A percentile compares a stretch with the other conserved stretches of the same genome.
Conservation (phyloP, 345 rosid species). For the Ricinus communis region DNA sequence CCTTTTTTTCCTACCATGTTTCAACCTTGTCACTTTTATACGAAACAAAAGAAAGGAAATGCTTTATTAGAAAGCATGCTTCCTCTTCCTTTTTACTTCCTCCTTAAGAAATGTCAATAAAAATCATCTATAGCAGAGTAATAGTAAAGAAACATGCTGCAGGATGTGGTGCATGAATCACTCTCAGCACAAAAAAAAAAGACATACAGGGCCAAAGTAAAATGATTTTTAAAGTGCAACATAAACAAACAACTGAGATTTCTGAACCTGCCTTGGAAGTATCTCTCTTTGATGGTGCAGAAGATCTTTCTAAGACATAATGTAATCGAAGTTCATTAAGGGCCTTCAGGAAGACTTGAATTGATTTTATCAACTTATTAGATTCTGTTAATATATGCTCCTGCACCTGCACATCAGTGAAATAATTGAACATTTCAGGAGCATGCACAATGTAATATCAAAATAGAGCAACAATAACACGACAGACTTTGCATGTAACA, state of each 20-base stretch:
- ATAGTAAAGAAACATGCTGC: not conserved
- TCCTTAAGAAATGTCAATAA: not conserved
- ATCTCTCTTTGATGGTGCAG: conserved; percentile 51
- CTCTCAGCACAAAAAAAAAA: not conserved
- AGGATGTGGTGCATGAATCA: not conserved
- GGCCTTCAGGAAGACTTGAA: conserved; percentile 73
- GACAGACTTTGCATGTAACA: not conserved
- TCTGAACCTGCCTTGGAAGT: conserved; percentile 49
- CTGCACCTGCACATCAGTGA: conserved; percentile 56
- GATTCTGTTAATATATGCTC: conserved; percentile 64
- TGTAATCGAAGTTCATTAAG: conserved; percentile 86
- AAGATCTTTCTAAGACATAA: conserved; percentile 60
- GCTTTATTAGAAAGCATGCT: not conserved
- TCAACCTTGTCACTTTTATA: too few species aligned
- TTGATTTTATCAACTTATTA: conserved; percentile 75
- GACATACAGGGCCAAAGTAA: not conserved
- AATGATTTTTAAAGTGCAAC: conserved; percentile 3
- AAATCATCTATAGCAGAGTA: not conserved
- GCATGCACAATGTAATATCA: not conserved
- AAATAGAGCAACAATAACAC: not conserved
- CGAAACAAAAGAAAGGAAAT: not conserved
- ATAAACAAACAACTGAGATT: conserved; percentile 17
- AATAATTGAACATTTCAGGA: not conserved
- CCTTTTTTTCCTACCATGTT: too few species aligned
- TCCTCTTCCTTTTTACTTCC: not conserved